A percentile compares a stretch with the other conserved stretches of the same genome.
These are phyloP conservation scores for Colletotrichum abscissum DNA, from an alignment of 2,329 filamentous ascomycete genomes.

Conservation along the genomic window DNA sequence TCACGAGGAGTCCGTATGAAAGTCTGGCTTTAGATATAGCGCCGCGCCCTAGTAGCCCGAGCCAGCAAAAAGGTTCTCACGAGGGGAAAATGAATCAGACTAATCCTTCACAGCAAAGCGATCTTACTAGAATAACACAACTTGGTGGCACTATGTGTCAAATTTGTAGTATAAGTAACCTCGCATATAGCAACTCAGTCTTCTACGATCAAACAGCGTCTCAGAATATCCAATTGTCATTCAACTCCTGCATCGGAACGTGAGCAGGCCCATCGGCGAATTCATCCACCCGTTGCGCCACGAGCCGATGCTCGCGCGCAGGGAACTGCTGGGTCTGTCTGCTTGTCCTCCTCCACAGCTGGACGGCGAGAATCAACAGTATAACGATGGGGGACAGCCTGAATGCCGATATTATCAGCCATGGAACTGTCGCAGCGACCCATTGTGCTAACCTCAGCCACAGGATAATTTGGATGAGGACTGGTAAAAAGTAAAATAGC, in stretches of 20 bases:
- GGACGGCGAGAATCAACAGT: not conserved
- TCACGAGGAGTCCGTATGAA: no score
- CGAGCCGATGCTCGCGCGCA: not conserved
- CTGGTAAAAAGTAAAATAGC: not conserved
- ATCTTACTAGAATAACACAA: no score
- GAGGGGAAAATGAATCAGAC: no score
- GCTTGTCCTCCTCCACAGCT: not conserved
- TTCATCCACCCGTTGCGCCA: not conserved
- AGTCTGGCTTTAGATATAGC: no score
- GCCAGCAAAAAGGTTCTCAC: no score
- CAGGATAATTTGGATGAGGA: not conserved
- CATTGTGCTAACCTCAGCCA: not conserved
- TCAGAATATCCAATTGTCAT: not conserved
- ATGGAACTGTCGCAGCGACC: not conserved
- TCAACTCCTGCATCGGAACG: not conserved
- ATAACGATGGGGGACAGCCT: not conserved
- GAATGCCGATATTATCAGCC: not conserved
- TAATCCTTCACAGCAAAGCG: no score
- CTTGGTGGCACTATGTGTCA: no score
- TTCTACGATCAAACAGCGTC: not conserved
- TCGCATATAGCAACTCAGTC: accelerated
- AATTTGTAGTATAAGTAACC: no score
- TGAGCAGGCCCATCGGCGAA: not conserved
- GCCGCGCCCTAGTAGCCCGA: no score
- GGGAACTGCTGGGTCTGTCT: not conserved